Base-by-base conservation (phyloP, 495 filamentous ascomycete species). In the Hypoxylon lienhwacheense region DNA sequence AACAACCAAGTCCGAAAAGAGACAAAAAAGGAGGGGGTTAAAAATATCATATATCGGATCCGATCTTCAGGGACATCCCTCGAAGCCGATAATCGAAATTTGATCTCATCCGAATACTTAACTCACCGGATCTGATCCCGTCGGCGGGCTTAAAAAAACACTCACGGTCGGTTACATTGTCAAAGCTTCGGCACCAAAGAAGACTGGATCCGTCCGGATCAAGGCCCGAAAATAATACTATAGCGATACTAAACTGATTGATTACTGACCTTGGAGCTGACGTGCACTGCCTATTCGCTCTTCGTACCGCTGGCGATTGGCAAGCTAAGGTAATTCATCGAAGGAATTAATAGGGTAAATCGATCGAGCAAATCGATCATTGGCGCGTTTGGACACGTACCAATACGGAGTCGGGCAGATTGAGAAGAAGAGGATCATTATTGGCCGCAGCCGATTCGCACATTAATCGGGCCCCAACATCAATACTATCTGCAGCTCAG, bases 311-410 rank as follows among this genome's bases (percentile, higher is more conserved):
- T 48, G 35, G 47, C 49, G 58, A 61, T 61, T 61, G 58, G 58
- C 58, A 61, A 61, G 47, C 58, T 47, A 45, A 43, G 53, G 46
- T 32, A 56, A 34, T 34, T 51, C 50, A 47, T 48, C 47, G 48
- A 52, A 61, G 42, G 52, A 55, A 44, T 44, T 56, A 55, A 53
- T 61, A 61, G 58, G 58, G 55, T 61, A 53, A 61, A 61, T 61
- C 52, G 35, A 56, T 46, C 58, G 26, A 55, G 32, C 51, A 28
- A 50, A 39, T 25, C 52, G 46, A 61, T 52, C 47, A 61, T 56
- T 61, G 58, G 58, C 58, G 58, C 58, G 58, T 56, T 61, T 55
- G 47, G 20, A 44, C 46, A 36, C 12, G 47, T 47, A 53, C 58
- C 58, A 56, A 52, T 61, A 52, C 58, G 52, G 47, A 61, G 52